Percentiles rank a stretch among this genome's conserved stretches.
These are phyloP conservation scores for Penicillium sp. DNA, from an alignment of 2,329 filamentous ascomycete genomes.

Conservation along the genomic window DNA sequence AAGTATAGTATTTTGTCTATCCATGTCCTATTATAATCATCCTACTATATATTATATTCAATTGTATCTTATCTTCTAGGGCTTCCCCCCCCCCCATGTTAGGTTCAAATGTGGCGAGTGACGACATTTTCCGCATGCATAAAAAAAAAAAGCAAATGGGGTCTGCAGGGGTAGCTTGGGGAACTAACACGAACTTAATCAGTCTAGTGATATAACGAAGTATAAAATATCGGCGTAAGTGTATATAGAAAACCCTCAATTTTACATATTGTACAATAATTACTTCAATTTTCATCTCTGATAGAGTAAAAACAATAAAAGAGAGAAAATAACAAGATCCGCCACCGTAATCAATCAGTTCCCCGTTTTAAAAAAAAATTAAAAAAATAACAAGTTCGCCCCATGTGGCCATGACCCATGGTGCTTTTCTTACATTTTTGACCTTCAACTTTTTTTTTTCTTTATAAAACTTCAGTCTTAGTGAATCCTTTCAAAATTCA, in stretches of 20 bases:
- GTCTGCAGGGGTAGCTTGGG: slow-evolving; percentile 26
- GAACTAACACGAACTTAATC: slow-evolving; percentile 15
- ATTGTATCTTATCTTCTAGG: no score
- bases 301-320: not conserved
- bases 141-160: slow-evolving; percentile 5
- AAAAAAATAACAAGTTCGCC: slow-evolving; percentile 1
- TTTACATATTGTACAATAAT: not conserved
- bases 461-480: no score
- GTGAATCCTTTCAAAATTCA: no score
- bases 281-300: not conserved
- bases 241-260: no score
- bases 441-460: not conserved
- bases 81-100: no score
- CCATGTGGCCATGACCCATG: slow-evolving; percentile 13
- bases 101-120: slow-evolving; percentile 1
- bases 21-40: no score
- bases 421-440: not conserved
- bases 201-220: slow-evolving; percentile 1
- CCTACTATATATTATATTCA: no score
- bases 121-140: slow-evolving; percentile 19
- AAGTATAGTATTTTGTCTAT: no score
- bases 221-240: not conserved
- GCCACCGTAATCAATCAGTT: slow-evolving; percentile 7
- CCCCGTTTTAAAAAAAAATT: not conserved
- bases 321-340: not conserved